Percentiles rank a stretch among this genome's conserved stretches.
phyloP scores from a whole-genome alignment of 805 yeast species.

The Candida easanensis region DNA sequence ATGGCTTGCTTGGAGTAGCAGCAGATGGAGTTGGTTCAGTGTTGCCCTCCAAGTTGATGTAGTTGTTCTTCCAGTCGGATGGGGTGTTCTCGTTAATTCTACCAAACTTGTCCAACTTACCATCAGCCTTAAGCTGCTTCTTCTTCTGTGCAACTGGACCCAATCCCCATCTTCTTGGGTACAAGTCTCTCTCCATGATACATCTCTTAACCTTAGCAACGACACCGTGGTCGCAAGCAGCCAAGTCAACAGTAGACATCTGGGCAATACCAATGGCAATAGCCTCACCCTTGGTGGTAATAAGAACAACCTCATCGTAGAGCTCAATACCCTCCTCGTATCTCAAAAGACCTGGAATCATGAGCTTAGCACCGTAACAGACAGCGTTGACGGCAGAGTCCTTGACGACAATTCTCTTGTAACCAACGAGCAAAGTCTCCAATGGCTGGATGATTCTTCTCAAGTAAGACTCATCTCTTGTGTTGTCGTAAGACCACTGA shows the following conservation, averaged over 20 bases:
- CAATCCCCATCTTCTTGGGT: slow-evolving; percentile 99
- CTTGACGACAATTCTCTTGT: slow-evolving; percentile 93
- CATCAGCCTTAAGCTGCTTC: slow-evolving; percentile 96
- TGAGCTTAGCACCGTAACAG: slow-evolving; percentile 97
- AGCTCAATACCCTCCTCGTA: slow-evolving; percentile 97
- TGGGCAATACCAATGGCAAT: slow-evolving; percentile 98
- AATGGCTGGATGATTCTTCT: slow-evolving; percentile 93
- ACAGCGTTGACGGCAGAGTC: slow-evolving; percentile 97
- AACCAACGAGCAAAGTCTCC: slow-evolving; percentile 89
- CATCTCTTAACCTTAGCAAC: slow-evolving; percentile 99
- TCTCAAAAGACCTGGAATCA: slow-evolving; percentile 98
- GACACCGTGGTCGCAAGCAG: slow-evolving; percentile 96
- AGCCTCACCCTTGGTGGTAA: slow-evolving; percentile 99
- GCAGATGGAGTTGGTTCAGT: slow-evolving; percentile 43
- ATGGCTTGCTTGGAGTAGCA: slow-evolving; percentile 41
- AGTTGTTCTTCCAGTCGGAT: slow-evolving; percentile 82
- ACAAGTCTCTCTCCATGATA: slow-evolving; percentile 98
- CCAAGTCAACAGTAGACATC: slow-evolving; percentile 96
- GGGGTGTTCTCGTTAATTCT: slow-evolving; percentile 94
- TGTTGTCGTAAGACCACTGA: slow-evolving; percentile 95
- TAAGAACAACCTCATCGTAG: slow-evolving; percentile 95
- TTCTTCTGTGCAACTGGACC: slow-evolving; percentile 99
- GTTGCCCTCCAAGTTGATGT: slow-evolving; percentile 67
- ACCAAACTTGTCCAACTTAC: slow-evolving; percentile 95
- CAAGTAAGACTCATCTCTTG: slow-evolving; percentile 93